These are phyloP conservation scores for Phytopythium chamaehyphon DNA, from an alignment of 352 stramenopile genomes.

Conservation along the genomic window DNA sequence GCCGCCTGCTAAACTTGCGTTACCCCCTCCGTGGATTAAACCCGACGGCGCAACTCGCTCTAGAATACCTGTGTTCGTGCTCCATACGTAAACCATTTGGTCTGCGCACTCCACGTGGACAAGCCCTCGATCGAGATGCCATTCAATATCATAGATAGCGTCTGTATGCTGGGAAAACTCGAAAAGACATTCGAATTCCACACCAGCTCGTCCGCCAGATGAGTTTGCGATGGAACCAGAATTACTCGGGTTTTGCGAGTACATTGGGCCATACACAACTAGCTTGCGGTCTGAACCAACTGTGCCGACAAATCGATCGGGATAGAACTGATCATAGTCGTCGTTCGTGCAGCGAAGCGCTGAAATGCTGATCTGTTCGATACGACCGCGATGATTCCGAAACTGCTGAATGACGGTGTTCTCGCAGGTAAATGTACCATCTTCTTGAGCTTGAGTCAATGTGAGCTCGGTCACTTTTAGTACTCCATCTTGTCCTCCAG, in stretches of 20 bases:
- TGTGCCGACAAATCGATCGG: constrained; percentile 59
- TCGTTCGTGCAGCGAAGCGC: constrained; percentile 21
- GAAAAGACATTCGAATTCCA: constrained; percentile 61
- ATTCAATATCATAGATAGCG: constrained; percentile 42
- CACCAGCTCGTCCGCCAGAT: constrained; percentile 6
- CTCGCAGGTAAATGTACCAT: constrained; percentile 33
- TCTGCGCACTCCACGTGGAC: constrained; percentile 70
- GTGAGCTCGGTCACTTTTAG: constrained; percentile 52
- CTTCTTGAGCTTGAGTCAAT: constrained; percentile 20
- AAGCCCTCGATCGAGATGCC: constrained; percentile 56
- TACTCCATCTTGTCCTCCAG: constrained; percentile 52
- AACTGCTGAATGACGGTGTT: constrained; percentile 47
- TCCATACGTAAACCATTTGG: constrained; percentile 80
- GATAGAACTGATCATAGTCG: constrained; percentile 19
- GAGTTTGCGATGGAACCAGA: constrained; percentile 6
- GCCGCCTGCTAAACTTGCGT: constrained; percentile 12
- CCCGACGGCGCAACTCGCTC: constrained; percentile 56
- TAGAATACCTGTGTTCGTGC: constrained; percentile 63
- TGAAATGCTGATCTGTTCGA: constrained; percentile 65
- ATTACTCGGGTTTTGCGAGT: constrained; percentile 31
- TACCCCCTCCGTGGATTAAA: constrained; percentile 49
- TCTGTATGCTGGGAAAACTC: constrained; percentile 65
- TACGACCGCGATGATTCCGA: constrained; percentile 49
- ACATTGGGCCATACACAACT: constrained; percentile 56
- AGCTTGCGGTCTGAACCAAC: constrained; percentile 57